Percentiles rank a stretch among this genome's conserved stretches.
phyloP scores from a whole-genome alignment of 495 filamentous ascomycete genomes.

The Physcia stellaris region DNA sequence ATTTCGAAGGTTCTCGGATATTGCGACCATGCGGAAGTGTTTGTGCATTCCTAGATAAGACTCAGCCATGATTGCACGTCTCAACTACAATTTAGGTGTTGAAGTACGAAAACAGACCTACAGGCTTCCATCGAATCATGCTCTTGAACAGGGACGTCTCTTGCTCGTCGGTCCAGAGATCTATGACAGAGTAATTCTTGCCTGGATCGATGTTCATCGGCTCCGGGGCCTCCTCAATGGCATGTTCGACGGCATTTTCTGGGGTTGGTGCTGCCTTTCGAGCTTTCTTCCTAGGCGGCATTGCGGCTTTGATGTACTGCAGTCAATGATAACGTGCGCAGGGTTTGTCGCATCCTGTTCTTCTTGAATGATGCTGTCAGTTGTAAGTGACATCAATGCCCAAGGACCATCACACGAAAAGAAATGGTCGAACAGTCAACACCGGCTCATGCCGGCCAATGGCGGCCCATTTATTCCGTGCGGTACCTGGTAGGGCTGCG shows the following conservation, averaged over 20 bases:
- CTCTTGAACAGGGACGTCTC: conserved; percentile 83
- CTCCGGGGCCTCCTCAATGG: conserved; percentile 15
- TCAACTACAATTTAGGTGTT: too few relatives aligned
- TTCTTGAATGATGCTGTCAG: too few relatives aligned
- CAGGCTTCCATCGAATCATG: conserved; percentile 84
- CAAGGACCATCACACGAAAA: too few relatives aligned
- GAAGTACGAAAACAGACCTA: conserved; percentile 42
- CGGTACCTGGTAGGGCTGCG: too few relatives aligned
- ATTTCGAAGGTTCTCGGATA: conserved; percentile 71
- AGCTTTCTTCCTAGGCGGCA: conserved; percentile 63
- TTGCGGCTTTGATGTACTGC: too few relatives aligned
- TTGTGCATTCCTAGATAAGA: conserved; percentile 93
- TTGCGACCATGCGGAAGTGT: conserved; percentile 88
- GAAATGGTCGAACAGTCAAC: too few relatives aligned
- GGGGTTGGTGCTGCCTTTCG: conserved; percentile 23
- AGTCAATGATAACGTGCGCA: too few relatives aligned
- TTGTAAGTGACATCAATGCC: too few relatives aligned
- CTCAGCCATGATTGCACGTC: too few relatives aligned
- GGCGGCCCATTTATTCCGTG: too few relatives aligned
- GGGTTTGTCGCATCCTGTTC: too few relatives aligned
- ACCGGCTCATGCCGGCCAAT: too few relatives aligned
- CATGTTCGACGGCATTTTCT: conserved; percentile 28
- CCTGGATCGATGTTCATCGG: background rate
- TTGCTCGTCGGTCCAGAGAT: conserved; percentile 92
- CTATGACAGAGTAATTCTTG: conserved; percentile 32